These are phyloP conservation scores for Physocladia obscura DNA, from an alignment of 192 early-diverging fungal genomes.

Conservation along the genomic window DNA sequence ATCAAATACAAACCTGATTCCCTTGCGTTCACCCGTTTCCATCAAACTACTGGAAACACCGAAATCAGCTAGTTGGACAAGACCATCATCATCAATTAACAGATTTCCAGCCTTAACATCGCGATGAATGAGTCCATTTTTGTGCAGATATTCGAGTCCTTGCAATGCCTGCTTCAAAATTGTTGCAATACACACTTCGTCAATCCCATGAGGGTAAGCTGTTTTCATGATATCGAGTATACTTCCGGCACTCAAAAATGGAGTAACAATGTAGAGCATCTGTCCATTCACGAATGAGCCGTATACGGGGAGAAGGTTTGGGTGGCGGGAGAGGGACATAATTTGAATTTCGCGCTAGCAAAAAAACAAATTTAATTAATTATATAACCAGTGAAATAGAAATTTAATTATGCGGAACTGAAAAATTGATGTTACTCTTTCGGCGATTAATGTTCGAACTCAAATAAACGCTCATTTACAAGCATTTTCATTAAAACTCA, in stretches of 20 bases:
- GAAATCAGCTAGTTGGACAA: constrained; percentile 68
- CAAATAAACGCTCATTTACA: no score
- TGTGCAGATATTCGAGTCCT: constrained; percentile 68
- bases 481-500: no score
- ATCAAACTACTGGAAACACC: constrained; percentile 51
- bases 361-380: no score
- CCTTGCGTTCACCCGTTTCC: constrained; percentile 54
- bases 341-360: constrained; percentile 76
- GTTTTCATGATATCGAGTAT: constrained; percentile 89
- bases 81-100: constrained; percentile 59
- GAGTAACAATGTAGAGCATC: constrained; percentile 83
- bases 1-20: constrained; percentile 59
- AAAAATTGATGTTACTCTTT: no score
- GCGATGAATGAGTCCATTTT: constrained; percentile 64
- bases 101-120: constrained; percentile 73
- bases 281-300: constrained; percentile 80
- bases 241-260: constrained; percentile 69
- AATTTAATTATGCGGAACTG: no score
- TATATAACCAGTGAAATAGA: no score
- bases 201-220: constrained; percentile 78
- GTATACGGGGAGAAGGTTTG: constrained; percentile 78
- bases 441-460: no score
- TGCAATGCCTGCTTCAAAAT: constrained; percentile 74
- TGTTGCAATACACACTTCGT: constrained; percentile 74
- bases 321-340: constrained; percentile 85